Base-by-base conservation (phyloP, 1,139 yeast genomes). In the Taphrina deformans region DNA sequence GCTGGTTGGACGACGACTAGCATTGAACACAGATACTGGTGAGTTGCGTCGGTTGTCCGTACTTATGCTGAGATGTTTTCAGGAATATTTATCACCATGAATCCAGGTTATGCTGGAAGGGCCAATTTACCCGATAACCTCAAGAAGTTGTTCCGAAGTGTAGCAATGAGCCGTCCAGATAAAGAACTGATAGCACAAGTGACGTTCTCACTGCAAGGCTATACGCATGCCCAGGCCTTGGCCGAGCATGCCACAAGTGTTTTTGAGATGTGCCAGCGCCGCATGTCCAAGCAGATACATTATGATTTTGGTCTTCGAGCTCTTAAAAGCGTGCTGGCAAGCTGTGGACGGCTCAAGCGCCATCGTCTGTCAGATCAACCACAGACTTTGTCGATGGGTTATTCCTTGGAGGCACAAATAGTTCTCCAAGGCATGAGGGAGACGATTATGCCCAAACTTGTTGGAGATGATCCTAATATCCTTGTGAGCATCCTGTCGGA, bases 301-400 rank as follows among this genome's bases (percentile, higher is more conserved):
- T 93, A 93, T 72, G 97, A 93, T 72, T 93, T 93, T 79, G 97
- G 98, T 0, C 78, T 92, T 50, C 80, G 97, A 67, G 86, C 96
- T 0, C 75, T 92, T 65, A 92, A 91, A 72, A 80, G 84, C 53
- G 84, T 87, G 0, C 75, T 92, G 50, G 75, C 79, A 3, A 80
- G 81, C 65, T 85, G 92, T 71, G 92, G 93, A 0, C 71, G 73
- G 16, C 73, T 84, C 2, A 80, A 79, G 67, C 73, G 84, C 58
- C 65, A n/a, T 31, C 23, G 7, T 44, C 60, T 10, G 59, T 61
- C 16, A 29, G 18, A 16, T 3, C 21, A 23, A 27, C 23, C 38
- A 18, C 35, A 45, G 12, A 31, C 14, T n/a, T 26, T n/a, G 26
- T 67, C 3, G 62, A 48, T 14, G 41, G 66, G 61, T 5, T 48